phyloP scores from a whole-genome alignment of 225 moss, liverwort and hornwort genomes.

The Pleurozium schreberi region DNA sequence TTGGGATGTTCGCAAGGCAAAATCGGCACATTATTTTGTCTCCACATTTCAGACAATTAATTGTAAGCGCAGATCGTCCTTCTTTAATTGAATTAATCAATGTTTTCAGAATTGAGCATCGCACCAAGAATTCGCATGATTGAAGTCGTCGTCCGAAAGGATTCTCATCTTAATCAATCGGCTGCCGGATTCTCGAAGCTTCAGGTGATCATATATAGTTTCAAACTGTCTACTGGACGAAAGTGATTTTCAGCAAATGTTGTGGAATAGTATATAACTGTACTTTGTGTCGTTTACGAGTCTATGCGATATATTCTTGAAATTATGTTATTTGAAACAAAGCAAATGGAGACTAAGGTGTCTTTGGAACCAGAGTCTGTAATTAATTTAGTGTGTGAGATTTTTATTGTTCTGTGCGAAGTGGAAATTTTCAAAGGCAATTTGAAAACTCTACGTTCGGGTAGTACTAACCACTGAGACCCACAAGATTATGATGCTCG shows the following conservation, averaged over 20 bases:
- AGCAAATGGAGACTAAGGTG: not conserved
- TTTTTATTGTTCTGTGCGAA: not conserved
- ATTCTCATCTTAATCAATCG: not conserved
- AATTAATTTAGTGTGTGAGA: not conserved
- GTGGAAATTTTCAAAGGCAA: not conserved
- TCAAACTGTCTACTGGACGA: not conserved
- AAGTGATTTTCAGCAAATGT: not conserved
- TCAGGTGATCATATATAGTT: no score
- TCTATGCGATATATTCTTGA: not conserved
- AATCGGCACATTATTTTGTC: not conserved
- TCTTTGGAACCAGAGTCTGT: not conserved
- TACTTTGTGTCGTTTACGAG: not conserved
- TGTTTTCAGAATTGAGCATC: not conserved
- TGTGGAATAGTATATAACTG: not conserved
- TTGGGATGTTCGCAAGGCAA: not conserved
- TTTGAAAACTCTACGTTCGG: no score
- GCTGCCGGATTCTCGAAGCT: not conserved
- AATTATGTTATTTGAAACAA: no score
- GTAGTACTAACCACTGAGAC: not conserved
- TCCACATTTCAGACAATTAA: not conserved
- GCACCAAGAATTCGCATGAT: not conserved
- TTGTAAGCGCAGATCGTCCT: not conserved
- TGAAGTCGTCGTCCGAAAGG: not conserved
- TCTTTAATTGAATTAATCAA: not conserved
- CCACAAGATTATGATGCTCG: not conserved